Base-by-base conservation (phyloP, 192 early-diverging fungal genomes). In the Gamsiella multidivaricata region DNA sequence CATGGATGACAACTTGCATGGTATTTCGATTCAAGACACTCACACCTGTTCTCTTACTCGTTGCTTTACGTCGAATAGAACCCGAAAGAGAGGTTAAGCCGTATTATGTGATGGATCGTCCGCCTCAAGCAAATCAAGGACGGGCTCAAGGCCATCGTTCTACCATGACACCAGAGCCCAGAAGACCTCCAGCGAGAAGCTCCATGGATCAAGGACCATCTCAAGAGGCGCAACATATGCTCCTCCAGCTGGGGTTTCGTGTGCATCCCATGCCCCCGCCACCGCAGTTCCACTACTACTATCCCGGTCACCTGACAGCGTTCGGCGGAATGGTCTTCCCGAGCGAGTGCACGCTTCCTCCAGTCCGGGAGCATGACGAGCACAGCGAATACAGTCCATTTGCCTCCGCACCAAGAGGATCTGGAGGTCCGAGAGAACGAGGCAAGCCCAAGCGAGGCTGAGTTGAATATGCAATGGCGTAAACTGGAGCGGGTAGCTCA, bases 281-380 rank as follows among this genome's bases (percentile, higher is more conserved):
- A 54, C 4, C 53, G 32, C 34, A 54, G 15, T 17, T 32, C 14
- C 57, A 59, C 41, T 59, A 59, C 26, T 59, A 59, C 42, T 46
- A 59, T 36, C 57, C 57, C 2, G 57, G 57, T n/a, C 46, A 59
- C 26, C 42, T 17, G 11, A 12, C 26, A 14, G 20, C 3, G 11
- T 59, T 31, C 12, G 22, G n/a, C 2, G 36, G 54, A 10, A 8
- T n/a, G n/a, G n/a, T 20, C 7, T 3, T 39, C 7, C 2, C 54
- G 14, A 23, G 25, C 23, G 55, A 57, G 32, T 25, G 8, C 36
- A 14, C 28, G n/a, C 32, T 57, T 8, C 36, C 3, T 3, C 54
- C 36, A 10, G 39, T 59, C 17, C 57, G 46, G 11, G 41, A 59
- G 42, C 57, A 59, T 1, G 41, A 59, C 14, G 41, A 59, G 26